Evolutionary conservation across 2,329 filamentous ascomycete species (phyloP), one percentile per base, ranked within the genome.

Genomic region (Xylariaceae sp.): DNA sequence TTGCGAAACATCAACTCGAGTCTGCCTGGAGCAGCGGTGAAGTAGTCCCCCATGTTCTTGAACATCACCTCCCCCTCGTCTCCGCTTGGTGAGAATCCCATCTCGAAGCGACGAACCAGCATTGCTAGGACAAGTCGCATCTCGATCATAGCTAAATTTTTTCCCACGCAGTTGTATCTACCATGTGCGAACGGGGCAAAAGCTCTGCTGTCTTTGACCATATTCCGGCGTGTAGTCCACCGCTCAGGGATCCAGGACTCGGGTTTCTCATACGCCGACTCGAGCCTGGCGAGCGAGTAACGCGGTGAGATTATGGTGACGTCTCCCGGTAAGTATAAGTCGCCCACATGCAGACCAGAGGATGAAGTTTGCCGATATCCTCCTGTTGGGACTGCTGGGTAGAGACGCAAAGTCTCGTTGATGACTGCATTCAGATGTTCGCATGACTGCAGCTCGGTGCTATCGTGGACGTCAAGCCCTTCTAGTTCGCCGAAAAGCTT

Each of bases 351-450:
- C 6, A 30, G 3, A 4, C 44, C 44, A 3, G 9, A 11, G 6
- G 21, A 10, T 6, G 23, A 6, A 8, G 44, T 26, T n/a, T 48
- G 21, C 10, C 44, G 44, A 23, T 48, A 39, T 6, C 44, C 44
- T 3, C 44, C 44, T 3, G 44, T 48, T 3, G 33, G 33, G 10
- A 48, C 23, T 10, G 44, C 6, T 3, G 44, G 44, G 20, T 39
- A 24, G 16, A 48, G 33, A 11, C 44, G 44, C 16, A 48, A 24
- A 11, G 44, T 48, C 23, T 48, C 44, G 9, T 30, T 20, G 7
- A 48, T 48, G 33, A 39, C 18, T 3, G 44, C 44, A 23, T 27
- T 48, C 6, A 48, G 35, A 10, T 18, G 27, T 3, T 37, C 32
- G n/a, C n/a, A n/a, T n/a, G n/a, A n/a, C n/a, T n/a, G n/a, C n/a